Base-by-base conservation (phyloP, 768 basidiomycete species). In the Russula earlei region DNA sequence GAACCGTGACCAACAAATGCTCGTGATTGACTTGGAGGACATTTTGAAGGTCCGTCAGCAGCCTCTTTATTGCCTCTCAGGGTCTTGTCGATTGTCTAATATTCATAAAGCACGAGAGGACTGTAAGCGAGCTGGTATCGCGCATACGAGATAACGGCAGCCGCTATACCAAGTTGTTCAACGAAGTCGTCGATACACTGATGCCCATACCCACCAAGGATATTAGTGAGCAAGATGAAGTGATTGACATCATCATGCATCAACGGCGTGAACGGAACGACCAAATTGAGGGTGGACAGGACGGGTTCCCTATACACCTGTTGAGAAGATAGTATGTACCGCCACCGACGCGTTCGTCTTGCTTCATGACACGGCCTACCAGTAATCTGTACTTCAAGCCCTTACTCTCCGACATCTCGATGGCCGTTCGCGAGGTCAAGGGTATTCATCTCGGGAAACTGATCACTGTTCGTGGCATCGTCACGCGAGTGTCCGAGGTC, bases 401-500 rank as follows among this genome's bases (percentile, higher is more conserved):
- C 49, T 77, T 93, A 41, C 78, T 75, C n/a, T 83, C 77, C 15
- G 84, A 87, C 60, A 66, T 82, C 17, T 77, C 85, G 14, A 77
- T 96, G 67, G 93, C 96, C 36, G 96, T 98, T 15, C 85, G 96
- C 49, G 85, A 95, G 43, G 91, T 98, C 42, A 86, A 82, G 62
- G 90, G 93, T 14, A 64, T 72, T 8, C 85, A 91, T 59, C 79
- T 98, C n/a, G 96, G 96, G 45, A 85, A 80, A 60, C 76, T 98
- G 56, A 95, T 99, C 68, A 98, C 92, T 33, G 90, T 95, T 61
- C 89, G 94, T 40, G 96, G 96, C 53, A 98, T 99, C 63, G 92
- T 98, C 51, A 99, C 93, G 29, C 92, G 96, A 59, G 93, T 99
- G 4, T 97, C 94, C 3, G 96, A 98, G 74, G 96, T 99, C 67